A percentile compares a stretch with the other conserved stretches of the same genome.
These are phyloP conservation scores for Aspergillus ochraceoroseus DNA, from an alignment of 2,329 filamentous ascomycete species.

Conservation along the genomic window DNA sequence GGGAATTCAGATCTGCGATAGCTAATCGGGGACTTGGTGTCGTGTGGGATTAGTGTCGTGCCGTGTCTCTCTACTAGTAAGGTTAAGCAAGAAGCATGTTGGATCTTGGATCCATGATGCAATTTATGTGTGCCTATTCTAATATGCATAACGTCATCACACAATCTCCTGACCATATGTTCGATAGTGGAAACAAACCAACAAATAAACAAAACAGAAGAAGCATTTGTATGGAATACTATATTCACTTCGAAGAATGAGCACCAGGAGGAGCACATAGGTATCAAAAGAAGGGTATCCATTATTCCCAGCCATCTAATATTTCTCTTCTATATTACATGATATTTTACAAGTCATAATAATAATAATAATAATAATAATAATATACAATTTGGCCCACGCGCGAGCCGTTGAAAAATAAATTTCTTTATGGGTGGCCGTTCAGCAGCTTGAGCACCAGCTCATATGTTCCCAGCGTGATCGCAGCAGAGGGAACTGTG, in stretches of 20 bases:
- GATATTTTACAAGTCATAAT: slow-evolving; percentile 10
- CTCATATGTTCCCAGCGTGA: slow-evolving; percentile 38
- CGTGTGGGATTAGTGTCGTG: slow-evolving; percentile 19
- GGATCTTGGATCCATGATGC: too few relatives aligned
- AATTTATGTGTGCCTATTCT: too few relatives aligned
- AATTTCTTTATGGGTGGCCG: background rate
- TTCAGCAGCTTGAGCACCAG: slow-evolving; percentile 30
- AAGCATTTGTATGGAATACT: too few relatives aligned
- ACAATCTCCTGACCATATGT: too few relatives aligned
- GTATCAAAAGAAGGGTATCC: slow-evolving; percentile 9
- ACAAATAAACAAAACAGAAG: too few relatives aligned
- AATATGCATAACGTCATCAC: too few relatives aligned
- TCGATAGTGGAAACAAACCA: too few relatives aligned
- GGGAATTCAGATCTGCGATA: slow-evolving; percentile 36
- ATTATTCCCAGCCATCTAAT: slow-evolving; percentile 11
- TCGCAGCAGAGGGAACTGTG: slow-evolving; percentile 35
- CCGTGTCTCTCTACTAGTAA: background rate
- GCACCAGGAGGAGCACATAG: background rate
- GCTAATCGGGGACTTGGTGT: slow-evolving; percentile 32
- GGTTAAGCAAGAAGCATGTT: too few relatives aligned
- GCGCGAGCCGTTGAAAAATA: background rate
- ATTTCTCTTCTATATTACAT: slow-evolving; percentile 12
- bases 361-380: too few relatives aligned
- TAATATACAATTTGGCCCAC: slow-evolving; percentile 11
- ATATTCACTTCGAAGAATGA: too few relatives aligned